phyloP scores from a whole-genome alignment of 306 rosid species.

The Ceratonia siliqua region DNA sequence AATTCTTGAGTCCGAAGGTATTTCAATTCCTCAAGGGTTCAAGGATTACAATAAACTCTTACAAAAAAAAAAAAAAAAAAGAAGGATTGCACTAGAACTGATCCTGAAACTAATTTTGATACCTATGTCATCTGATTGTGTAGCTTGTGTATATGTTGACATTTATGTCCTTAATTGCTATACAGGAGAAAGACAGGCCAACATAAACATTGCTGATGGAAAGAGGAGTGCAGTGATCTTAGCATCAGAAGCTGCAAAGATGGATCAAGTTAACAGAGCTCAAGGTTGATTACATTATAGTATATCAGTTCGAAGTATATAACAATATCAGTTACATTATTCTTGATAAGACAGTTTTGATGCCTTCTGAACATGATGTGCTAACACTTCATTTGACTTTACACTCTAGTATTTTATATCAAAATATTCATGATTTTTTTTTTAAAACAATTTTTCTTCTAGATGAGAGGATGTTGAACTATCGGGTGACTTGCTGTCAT shows the following conservation, averaged over 20 bases:
- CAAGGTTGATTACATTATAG: conserved; percentile 41
- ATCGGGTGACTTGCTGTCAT: conserved; percentile 24
- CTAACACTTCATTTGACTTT: conserved; percentile 16
- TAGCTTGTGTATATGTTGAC: conserved; percentile 25
- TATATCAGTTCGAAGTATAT: conserved; percentile 16
- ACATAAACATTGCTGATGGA: conserved; percentile 90
- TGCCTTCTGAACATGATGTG: conserved; percentile 20
- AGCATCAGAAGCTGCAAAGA: conserved; percentile 86
- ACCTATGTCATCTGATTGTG: conserved; percentile 1
- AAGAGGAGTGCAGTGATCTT: conserved; percentile 78
- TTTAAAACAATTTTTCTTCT: neutral
- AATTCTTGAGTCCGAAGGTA: conserved; percentile 96
- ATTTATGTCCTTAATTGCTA: conserved; percentile 28
- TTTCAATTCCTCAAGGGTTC: conserved; percentile 22
- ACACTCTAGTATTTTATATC: neutral
- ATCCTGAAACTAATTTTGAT: conserved; percentile 34
- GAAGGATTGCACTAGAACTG: neutral
- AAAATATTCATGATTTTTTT: conserved; percentile 15
- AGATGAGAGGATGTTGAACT: conserved; percentile 21
- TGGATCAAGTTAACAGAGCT: conserved; percentile 86
- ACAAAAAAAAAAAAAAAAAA: too few species aligned
- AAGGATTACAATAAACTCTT: conserved; percentile 3
- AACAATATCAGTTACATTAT: neutral
- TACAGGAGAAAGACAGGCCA: conserved; percentile 91
- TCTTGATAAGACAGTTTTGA: conserved; percentile 30